phyloP scores from a whole-genome alignment of 2,329 filamentous ascomycete species.

The Aspergillus udagawae region DNA sequence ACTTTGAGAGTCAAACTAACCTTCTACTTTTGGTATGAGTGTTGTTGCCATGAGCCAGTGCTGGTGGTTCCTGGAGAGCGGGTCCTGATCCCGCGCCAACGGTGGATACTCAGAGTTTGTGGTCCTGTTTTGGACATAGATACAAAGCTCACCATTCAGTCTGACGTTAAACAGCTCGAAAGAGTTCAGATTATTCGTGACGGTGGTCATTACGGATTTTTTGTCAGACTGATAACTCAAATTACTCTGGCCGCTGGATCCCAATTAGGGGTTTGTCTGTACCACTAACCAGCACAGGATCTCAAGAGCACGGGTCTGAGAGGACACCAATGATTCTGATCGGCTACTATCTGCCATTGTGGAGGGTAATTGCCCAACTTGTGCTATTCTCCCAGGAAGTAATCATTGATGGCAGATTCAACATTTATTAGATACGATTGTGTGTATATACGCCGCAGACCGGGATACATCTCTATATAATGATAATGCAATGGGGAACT shows the following conservation, averaged over 20 bases:
- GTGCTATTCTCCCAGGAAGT: not conserved
- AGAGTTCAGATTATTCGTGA: not conserved
- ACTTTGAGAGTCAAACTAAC: not conserved
- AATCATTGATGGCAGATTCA: not conserved
- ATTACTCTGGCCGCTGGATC: not conserved
- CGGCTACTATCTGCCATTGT: not conserved
- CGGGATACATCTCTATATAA: not conserved
- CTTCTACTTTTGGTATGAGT: not conserved
- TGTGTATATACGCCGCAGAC: not conserved
- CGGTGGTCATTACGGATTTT: not conserved
- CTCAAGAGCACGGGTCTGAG: not conserved
- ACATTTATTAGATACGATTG: not conserved
- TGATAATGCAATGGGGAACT: not conserved
- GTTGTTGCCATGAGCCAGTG: not conserved
- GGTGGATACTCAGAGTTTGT: not conserved
- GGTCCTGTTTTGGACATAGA: not conserved
- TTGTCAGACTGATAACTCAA: not conserved
- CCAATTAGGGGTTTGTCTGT: not conserved
- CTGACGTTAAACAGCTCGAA: not conserved
- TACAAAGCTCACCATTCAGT: not conserved
- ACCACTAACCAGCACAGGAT: not conserved
- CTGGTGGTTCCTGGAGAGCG: not conserved
- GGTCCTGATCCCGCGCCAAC: not conserved
- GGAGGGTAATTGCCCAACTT: not conserved
- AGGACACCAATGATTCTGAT: not conserved